Evolutionary conservation across 768 basidiomycete species (phyloP).

Genomic region (Agaricus bisporus): DNA sequence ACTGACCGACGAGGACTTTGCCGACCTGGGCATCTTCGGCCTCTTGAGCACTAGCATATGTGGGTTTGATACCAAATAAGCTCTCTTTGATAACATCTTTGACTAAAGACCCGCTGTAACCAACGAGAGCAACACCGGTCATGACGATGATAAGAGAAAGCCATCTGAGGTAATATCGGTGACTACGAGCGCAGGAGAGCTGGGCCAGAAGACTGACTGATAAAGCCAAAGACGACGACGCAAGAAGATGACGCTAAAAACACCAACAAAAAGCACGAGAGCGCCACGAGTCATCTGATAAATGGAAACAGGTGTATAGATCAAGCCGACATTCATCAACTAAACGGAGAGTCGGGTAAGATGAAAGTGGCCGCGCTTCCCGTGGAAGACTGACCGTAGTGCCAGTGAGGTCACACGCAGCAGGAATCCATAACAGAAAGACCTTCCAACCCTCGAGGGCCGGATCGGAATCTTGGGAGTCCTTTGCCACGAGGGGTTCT

Average conservation of each 20-base stretch:
- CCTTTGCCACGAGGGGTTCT: constrained; percentile 16
- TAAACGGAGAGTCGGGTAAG: constrained; percentile 26
- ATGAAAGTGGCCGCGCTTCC: constrained; percentile 12
- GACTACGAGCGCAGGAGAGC: not conserved
- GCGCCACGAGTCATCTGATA: constrained; percentile 97
- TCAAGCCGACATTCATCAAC: constrained; percentile 93
- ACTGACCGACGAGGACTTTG: constrained; percentile 67
- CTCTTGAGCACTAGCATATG: constrained; percentile 34
- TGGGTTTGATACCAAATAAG: constrained; percentile 23
- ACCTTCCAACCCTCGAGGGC: constrained; percentile 61
- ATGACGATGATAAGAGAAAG: constrained; percentile 85
- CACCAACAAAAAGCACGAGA: constrained; percentile 89
- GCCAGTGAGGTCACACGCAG: constrained; percentile 83
- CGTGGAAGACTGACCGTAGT: constrained; percentile 61
- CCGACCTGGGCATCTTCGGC: constrained; percentile 57
- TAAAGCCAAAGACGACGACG: constrained; percentile 80
- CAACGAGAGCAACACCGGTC: constrained; percentile 76
- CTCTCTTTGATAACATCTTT: constrained; percentile 61
- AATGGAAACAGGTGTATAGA: constrained; percentile 95
- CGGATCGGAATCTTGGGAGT: constrained; percentile 21
- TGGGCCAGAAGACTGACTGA: constrained; percentile 47
- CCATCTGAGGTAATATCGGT: constrained; percentile 54
- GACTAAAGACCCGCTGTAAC: constrained; percentile 83
- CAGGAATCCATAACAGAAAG: constrained; percentile 82
- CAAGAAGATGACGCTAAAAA: constrained; percentile 89